These are phyloP conservation scores for Coniferiporia weirii DNA, from an alignment of 1,284 basidiomycete species.

Conservation along the genomic window DNA sequence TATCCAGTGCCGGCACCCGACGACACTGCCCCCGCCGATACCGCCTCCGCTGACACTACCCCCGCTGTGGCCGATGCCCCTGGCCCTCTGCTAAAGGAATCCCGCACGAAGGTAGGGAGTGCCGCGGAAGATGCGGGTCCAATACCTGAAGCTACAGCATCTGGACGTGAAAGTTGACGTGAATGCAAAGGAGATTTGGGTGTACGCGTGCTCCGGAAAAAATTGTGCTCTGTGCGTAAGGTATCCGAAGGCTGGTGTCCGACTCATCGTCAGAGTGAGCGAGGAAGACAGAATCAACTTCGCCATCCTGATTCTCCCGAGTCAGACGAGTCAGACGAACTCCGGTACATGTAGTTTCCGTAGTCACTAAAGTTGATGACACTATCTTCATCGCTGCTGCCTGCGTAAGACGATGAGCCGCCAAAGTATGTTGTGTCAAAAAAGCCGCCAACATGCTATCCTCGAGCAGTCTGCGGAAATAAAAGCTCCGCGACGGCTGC, in stretches of 20 bases:
- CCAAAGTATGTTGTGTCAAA: neutral
- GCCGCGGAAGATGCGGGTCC: neutral
- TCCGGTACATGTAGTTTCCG: constrained; percentile 2
- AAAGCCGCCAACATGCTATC: neutral
- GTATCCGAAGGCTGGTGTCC: neutral
- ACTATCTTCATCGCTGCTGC: neutral
- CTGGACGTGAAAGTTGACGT: neutral
- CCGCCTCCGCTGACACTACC: too few relatives aligned
- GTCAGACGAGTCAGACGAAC: neutral
- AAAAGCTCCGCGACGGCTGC: neutral
- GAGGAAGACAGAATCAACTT: neutral
- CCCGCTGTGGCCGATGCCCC: neutral
- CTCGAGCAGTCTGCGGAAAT: neutral
- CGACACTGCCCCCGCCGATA: neutral
- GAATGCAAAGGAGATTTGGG: neutral
- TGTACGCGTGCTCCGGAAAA: neutral
- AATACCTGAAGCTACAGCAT: neutral
- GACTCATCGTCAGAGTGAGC: constrained; percentile 2
- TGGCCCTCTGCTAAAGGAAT: too few relatives aligned
- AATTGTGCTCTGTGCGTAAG: neutral
- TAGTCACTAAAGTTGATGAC: neutral
- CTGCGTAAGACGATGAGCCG: neutral
- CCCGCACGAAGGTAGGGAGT: neutral
- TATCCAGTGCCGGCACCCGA: neutral
- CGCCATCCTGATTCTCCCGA: neutral